A percentile compares a stretch with the other conserved stretches of the same genome.
These are phyloP conservation scores for Globisporangium carolinianum DNA, from an alignment of 352 stramenopile genomes.

Conservation along the genomic window DNA sequence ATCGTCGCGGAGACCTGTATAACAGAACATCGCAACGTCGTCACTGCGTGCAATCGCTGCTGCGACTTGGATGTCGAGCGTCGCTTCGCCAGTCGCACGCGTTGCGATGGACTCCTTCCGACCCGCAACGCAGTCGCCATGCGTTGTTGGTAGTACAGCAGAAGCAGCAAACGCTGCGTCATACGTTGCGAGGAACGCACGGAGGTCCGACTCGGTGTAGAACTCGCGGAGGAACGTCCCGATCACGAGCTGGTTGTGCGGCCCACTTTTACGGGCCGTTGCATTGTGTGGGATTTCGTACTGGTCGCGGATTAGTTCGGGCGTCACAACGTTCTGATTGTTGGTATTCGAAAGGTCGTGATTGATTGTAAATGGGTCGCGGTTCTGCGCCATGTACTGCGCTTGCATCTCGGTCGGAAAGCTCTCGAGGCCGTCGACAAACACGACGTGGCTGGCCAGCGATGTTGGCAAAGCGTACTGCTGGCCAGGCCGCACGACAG, in stretches of 20 bases:
- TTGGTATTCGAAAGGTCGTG: slow-evolving; percentile 5
- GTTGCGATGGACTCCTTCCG: slow-evolving; percentile 2
- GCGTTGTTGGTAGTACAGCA: slow-evolving; percentile 13
- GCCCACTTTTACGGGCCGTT: slow-evolving; percentile 8
- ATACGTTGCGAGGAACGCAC: slow-evolving; percentile 26
- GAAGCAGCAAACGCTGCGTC: slow-evolving; percentile 14
- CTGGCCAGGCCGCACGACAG: slow-evolving; percentile 34
- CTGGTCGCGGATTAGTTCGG: slow-evolving; percentile 37
- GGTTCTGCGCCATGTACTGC: slow-evolving; percentile 34
- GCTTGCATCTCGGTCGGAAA: slow-evolving; percentile 66
- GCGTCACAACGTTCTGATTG: slow-evolving; percentile 22
- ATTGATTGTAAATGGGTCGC: slow-evolving; percentile 28
- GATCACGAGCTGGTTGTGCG: slow-evolving; percentile 50
- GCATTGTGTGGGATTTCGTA: slow-evolving; percentile 48
- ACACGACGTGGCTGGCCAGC: slow-evolving; percentile 38
- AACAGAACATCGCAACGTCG: slow-evolving; percentile 54
- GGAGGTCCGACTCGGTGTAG: slow-evolving; percentile 54
- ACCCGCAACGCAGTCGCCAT: slow-evolving; percentile 32
- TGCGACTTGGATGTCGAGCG: slow-evolving; percentile 60
- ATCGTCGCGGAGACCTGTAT: slow-evolving; percentile 42
- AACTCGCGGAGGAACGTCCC: slow-evolving; percentile 63
- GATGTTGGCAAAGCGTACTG: slow-evolving; percentile 29
- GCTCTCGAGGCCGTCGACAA: slow-evolving; percentile 62
- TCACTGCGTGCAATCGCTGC: slow-evolving; percentile 36
- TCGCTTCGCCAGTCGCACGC: slow-evolving; percentile 50